These are phyloP conservation scores for Solanum paucissectum DNA, from an alignment of 257 asterid genomes.

Conservation along the genomic window DNA sequence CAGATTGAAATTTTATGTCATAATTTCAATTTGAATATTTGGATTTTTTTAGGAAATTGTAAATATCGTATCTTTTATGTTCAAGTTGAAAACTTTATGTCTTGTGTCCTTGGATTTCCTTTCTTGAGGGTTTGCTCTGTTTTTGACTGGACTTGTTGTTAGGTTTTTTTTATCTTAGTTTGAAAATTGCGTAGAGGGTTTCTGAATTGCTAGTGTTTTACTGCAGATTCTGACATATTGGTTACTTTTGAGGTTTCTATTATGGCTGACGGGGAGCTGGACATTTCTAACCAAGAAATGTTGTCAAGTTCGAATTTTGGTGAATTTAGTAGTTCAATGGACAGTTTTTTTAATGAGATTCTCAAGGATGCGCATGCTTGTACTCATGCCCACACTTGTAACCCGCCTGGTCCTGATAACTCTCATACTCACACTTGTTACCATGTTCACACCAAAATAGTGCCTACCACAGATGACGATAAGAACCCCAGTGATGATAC, in stretches of 20 bases:
- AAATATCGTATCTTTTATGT: neutral
- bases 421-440: conserved; percentile 74
- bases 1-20: neutral
- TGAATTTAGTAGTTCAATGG: conserved; percentile 35
- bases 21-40: neutral
- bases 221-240: neutral
- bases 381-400: conserved; percentile 95
- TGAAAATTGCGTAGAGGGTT: neutral
- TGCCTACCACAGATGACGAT: conserved; percentile 51
- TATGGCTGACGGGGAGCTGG: conserved; percentile 41
- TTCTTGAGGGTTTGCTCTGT: neutral
- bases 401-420: conserved; percentile 84
- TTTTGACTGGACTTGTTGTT: neutral
- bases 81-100: neutral
- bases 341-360: conserved; percentile 25
- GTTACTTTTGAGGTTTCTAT: neutral
- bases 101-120: neutral
- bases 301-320: conserved; percentile 25
- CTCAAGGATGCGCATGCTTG: conserved; percentile 42
- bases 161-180: neutral
- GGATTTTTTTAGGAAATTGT: neutral
- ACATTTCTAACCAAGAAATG: conserved; percentile 27
- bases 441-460: conserved; percentile 87
- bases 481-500: conserved; percentile 73
- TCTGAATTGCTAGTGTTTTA: neutral